Evolutionary conservation across 2,329 filamentous ascomycete genomes (phyloP), one percentile per base, ranked within the genome.

Genomic region (Cryphonectria naterciae): DNA sequence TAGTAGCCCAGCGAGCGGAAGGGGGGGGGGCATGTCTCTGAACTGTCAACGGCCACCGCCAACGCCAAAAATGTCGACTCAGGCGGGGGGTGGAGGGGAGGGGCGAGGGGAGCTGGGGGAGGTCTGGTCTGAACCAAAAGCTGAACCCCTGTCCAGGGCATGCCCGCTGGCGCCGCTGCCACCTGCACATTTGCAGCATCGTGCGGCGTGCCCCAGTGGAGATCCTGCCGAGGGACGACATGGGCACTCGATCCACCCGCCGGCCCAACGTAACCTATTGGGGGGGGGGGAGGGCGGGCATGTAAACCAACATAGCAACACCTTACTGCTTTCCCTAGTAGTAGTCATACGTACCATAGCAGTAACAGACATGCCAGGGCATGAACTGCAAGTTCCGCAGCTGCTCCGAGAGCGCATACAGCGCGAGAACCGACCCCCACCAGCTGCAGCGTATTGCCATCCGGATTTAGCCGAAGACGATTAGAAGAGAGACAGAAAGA

Each of bases 111-210:
- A 32, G 35, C 32, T 13, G 37, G 41, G 41, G 61, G 25, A 46
- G n/a, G 41, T 64, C 61, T 43, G 61, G 39, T 32, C 43, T 70
- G 46, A 49, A 49, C 46, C 46, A 49, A 17, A 54, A 39, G 43
- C 58, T 68, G 69, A 68, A 68, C 64, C 71, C 71, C 66, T 72
- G 71, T 67, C 39, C 52, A 46, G 63, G 67, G 56, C 64, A 64
- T 66, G 67, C 58, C 62, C 67, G 70, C 68, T 65, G 60, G 64
- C 41, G 67, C 67, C 64, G 70, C 64, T 62, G 66, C n/a, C 60
- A 60, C 41, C 65, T 67, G 41, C 41, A 67, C 69, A 64, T 69
- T 67, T 60, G 52, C 68, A 65, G 69, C 62, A 63, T 46, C 56
- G 67, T 67, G 28, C 39, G 60, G n/a, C 46, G 28, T 35, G 49